Evolutionary conservation across 495 filamentous ascomycete genomes (phyloP).

Genomic region (Emericellopsis terricola): DNA sequence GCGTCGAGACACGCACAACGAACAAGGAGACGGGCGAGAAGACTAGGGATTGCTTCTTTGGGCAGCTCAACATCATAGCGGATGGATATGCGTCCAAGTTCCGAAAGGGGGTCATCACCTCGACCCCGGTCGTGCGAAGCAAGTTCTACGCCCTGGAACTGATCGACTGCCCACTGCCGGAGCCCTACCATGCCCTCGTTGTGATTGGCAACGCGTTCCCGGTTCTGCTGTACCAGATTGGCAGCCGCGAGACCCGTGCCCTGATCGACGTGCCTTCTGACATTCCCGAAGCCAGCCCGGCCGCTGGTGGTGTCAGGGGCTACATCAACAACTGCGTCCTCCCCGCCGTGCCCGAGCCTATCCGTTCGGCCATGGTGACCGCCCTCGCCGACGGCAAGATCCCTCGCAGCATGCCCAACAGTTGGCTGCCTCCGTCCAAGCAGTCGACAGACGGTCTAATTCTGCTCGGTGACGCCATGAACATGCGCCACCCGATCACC

Average conservation of each 20-base stretch:
- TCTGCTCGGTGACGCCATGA: constrained; percentile 79
- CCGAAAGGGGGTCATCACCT: constrained; percentile 59
- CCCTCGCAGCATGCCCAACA: constrained; percentile 77
- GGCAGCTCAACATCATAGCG: constrained; percentile 66
- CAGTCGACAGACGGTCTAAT: constrained; percentile 59
- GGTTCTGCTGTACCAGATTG: constrained; percentile 92
- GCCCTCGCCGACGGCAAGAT: constrained; percentile 62
- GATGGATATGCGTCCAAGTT: constrained; percentile 93
- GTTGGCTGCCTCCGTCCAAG: constrained; percentile 59
- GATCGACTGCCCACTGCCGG: constrained; percentile 64
- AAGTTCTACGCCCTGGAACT: constrained; percentile 90
- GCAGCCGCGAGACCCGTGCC: constrained; percentile 79
- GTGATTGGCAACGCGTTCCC: constrained; percentile 63
- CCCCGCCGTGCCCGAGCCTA: constrained; percentile 51
- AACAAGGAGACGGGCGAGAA: constrained; percentile 33
- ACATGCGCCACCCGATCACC: constrained; percentile 91
- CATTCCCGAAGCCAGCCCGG: constrained; percentile 46
- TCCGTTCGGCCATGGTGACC: constrained; percentile 53
- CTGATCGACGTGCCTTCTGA: constrained; percentile 81
- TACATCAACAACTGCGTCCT: constrained; percentile 64
- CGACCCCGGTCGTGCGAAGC: constrained; percentile 48
- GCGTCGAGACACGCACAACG: constrained; percentile 56
- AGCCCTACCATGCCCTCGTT: constrained; percentile 65
- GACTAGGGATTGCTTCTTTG: constrained; percentile 60
- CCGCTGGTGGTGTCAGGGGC: constrained; percentile 62